These are phyloP conservation scores for Aspergillus sp. DNA, from an alignment of 2,329 filamentous ascomycete genomes.

Conservation along the genomic window DNA sequence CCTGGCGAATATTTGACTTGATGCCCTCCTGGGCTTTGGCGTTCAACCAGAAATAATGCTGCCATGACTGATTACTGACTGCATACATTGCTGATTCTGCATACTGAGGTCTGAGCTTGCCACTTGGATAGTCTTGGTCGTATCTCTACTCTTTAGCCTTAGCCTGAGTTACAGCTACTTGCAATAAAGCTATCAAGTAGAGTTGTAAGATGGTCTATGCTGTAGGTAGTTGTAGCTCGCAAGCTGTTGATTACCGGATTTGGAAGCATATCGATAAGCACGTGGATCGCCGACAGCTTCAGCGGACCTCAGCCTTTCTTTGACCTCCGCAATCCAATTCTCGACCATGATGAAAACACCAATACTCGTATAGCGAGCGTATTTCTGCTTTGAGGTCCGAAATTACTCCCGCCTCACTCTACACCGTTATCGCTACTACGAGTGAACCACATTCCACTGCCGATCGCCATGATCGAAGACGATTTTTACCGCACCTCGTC, in stretches of 20 bases:
- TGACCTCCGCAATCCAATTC: background rate
- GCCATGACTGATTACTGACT: constrained; percentile 9
- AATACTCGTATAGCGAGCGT: constrained; percentile 5
- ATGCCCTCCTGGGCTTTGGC: constrained; percentile 2
- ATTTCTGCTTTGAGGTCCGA: background rate
- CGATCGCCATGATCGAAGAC: constrained; percentile 76
- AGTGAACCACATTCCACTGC: background rate
- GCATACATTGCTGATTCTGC: constrained; percentile 3
- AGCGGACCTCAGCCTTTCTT: background rate
- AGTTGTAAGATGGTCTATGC: too few species aligned
- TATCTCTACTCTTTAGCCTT: background rate
- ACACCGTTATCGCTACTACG: background rate
- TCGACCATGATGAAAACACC: constrained; percentile 7
- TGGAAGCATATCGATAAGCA: constrained; percentile 29
- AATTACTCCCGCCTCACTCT: background rate
- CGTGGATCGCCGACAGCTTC: constrained; percentile 22
- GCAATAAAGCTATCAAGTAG: background rate
- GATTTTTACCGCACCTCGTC: constrained; percentile 87
- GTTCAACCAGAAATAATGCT: constrained; percentile 9
- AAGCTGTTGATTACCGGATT: background rate
- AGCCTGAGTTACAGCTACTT: background rate
- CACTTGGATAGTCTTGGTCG: background rate
- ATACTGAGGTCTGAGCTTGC: background rate
- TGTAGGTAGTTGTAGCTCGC: background rate
- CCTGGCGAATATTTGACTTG: constrained; percentile 34